A percentile compares a stretch with the other conserved stretches of the same genome.
Conservation (phyloP, 805 yeast genomes). For the Naumovozyma castellii region DNA sequence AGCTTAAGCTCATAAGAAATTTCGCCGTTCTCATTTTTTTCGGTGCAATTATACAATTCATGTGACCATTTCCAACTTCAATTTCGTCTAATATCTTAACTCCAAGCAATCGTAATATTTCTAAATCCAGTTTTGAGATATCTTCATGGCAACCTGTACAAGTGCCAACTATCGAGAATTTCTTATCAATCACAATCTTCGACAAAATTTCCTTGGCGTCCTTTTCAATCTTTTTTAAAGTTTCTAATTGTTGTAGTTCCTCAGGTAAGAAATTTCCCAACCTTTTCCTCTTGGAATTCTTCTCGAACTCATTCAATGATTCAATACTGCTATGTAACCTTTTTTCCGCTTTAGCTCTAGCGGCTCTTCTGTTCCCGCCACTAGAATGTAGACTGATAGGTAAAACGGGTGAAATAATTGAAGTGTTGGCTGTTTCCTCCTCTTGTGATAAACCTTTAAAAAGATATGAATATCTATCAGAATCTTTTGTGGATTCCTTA, state of each 20-base stretch:
- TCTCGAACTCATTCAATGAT: conserved; percentile 55
- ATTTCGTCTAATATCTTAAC: conserved; percentile 38
- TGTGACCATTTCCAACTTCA: conserved; percentile 10
- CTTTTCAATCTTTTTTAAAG: conserved; percentile 22
- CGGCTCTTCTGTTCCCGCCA: conserved; percentile 33
- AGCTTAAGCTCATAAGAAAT: conserved; percentile 61
- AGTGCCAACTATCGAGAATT: conserved; percentile 37
- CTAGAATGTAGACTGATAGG: neutral
- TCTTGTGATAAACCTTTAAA: conserved; percentile 5
- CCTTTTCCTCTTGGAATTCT: conserved; percentile 33
- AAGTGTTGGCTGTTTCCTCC: neutral
- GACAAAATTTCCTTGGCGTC: conserved; percentile 14
- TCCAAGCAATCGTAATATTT: conserved; percentile 44
- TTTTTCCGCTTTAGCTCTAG: conserved; percentile 57
- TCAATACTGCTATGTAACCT: conserved; percentile 62
- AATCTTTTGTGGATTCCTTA: neutral
- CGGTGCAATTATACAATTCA: conserved; percentile 64
- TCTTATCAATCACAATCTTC: conserved; percentile 1
- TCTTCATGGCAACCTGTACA: conserved; percentile 57
- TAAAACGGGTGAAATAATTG: neutral
- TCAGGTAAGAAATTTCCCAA: conserved; percentile 32
- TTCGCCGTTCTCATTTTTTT: conserved; percentile 78
- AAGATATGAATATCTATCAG: conserved; percentile 2
- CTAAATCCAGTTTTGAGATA: conserved; percentile 36
- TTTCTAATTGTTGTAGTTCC: conserved; percentile 30